Conservation (phyloP, 345 rosid genomes). For the Noccaea bulbosa region DNA sequence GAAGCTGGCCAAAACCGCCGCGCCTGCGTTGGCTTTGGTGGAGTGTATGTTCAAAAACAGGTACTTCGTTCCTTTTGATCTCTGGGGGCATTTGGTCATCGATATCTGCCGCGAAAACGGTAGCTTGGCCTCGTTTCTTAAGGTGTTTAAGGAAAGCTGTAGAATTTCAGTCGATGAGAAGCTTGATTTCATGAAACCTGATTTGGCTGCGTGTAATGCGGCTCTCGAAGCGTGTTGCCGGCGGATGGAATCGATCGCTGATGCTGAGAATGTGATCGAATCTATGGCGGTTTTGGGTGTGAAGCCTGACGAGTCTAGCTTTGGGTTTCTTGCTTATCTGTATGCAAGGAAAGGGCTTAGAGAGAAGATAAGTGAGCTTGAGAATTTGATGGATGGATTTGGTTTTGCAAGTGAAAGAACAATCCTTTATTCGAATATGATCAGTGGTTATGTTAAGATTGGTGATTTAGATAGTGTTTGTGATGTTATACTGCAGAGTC, state of each 20-base stretch:
- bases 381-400: conserved; percentile 55
- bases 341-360: conserved; percentile 69
- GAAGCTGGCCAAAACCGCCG: conserved; percentile 55
- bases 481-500: conserved; percentile 47
- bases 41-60: conserved; percentile 75
- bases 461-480: conserved; percentile 62
- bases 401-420: conserved; percentile 51
- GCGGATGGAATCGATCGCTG: conserved; percentile 58
- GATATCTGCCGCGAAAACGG: conserved; percentile 58
- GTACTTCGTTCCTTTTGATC: conserved; percentile 70
- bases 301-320: conserved; percentile 70
- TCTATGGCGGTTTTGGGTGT: conserved; percentile 67
- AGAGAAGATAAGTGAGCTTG: conserved; percentile 66
- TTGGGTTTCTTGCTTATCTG: conserved; percentile 80
- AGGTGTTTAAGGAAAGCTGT: conserved; percentile 68
- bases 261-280: conserved; percentile 69
- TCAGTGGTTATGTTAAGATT: conserved; percentile 64
- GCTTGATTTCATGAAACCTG: conserved; percentile 72
- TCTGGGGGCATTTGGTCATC: conserved; percentile 68
- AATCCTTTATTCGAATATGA: conserved; percentile 54
- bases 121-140: conserved; percentile 51
- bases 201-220: conserved; percentile 68
- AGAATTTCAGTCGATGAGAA: conserved; percentile 74
- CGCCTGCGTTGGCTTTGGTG: conserved; percentile 76
- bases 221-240: conserved; percentile 73